A percentile compares a stretch with the other conserved stretches of the same genome.
These are phyloP conservation scores for Entomophthora muscae DNA, from an alignment of 371 early-diverging fungal species.

Conservation along the genomic window DNA sequence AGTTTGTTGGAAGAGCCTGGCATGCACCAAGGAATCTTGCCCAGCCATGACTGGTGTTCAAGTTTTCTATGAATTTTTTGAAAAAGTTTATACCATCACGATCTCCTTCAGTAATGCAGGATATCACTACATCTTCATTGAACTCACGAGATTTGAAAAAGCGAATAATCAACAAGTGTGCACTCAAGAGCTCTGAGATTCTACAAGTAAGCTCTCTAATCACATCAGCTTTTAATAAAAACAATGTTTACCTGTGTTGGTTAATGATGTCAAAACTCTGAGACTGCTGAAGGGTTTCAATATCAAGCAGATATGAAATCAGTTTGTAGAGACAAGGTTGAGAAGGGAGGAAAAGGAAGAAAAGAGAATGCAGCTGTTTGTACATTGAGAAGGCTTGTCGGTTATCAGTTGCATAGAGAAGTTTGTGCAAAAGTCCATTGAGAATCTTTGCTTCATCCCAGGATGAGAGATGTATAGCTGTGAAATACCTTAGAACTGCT, in stretches of 20 bases:
- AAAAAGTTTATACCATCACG: neutral
- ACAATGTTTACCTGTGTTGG: neutral
- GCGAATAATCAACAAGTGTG: neutral
- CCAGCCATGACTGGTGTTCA: neutral
- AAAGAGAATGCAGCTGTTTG: neutral
- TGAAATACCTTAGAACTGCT: neutral
- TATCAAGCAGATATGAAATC: neutral
- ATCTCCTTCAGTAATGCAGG: neutral
- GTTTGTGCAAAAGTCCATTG: neutral
- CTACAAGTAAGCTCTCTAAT: too few relatives aligned
- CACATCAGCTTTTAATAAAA: too few relatives aligned
- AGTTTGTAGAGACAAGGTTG: neutral
- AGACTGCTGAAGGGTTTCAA: neutral
- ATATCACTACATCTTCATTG: neutral
- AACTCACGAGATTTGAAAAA: neutral
- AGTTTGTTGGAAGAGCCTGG: neutral
- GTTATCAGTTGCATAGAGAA: neutral
- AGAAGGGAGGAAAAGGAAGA: neutral
- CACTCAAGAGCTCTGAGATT: neutral
- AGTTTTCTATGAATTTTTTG: neutral
- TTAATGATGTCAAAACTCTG: neutral
- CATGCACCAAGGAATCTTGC: neutral
- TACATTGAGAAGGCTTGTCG: neutral
- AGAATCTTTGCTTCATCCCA: neutral
- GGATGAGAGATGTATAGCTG: neutral